phyloP scores from a whole-genome alignment of 2,329 filamentous ascomycete species.

The Elsinoe batatas region DNA sequence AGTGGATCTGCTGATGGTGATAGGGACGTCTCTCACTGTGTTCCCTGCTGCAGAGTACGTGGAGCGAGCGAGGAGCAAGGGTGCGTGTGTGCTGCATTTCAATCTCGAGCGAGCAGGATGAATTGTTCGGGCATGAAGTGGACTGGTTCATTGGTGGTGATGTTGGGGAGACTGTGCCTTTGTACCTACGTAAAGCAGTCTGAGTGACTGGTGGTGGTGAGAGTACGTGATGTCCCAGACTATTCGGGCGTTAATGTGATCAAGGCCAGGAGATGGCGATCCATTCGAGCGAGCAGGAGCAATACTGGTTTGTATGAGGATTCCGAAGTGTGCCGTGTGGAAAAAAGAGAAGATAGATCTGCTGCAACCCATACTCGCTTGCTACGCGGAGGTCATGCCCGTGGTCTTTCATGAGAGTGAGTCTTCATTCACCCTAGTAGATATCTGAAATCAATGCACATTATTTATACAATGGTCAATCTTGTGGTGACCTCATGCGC shows the following conservation, averaged over 20 bases:
- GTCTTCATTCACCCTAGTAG: background rate
- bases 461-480: background rate
- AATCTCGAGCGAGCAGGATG: background rate
- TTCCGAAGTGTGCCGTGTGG: too few relatives aligned
- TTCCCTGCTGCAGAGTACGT: background rate
- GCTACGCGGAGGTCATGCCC: too few relatives aligned
- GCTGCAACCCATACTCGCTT: too few relatives aligned
- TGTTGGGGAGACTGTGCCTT: background rate
- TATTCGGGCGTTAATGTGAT: too few relatives aligned
- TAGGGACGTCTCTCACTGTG: background rate
- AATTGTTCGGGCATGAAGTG: background rate
- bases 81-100: background rate
- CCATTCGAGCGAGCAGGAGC: too few relatives aligned
- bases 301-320: too few relatives aligned
- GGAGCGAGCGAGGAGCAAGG: background rate
- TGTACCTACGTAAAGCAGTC: background rate
- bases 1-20: background rate
- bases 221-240: too few relatives aligned
- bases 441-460: constrained; percentile 7
- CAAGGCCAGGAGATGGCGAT: too few relatives aligned
- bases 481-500: background rate
- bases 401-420: background rate
- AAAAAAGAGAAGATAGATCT: too few relatives aligned
- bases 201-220: too few relatives aligned
- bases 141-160: background rate